A percentile compares a stretch with the other conserved stretches of the same genome.
phyloP scores from a whole-genome alignment of 306 rosid genomes.

The Begonia fuchsioides region DNA sequence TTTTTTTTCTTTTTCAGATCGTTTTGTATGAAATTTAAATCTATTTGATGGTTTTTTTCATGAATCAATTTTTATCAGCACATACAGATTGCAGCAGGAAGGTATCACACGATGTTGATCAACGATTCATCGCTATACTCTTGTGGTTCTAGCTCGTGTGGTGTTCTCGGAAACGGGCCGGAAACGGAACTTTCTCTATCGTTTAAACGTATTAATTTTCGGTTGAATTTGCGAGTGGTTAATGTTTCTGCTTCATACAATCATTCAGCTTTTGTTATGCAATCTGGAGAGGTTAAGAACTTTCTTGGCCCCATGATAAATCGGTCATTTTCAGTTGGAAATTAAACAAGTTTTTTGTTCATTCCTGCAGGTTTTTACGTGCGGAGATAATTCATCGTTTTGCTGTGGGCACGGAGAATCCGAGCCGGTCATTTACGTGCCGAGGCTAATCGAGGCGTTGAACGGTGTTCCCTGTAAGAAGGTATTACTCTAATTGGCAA shows the following conservation, averaged over 20 bases:
- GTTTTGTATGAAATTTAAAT: too few species aligned
- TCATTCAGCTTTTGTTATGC: conserved; percentile 73
- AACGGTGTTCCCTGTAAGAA: conserved; percentile 72
- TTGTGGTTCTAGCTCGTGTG: conserved; percentile 76
- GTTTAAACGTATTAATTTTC: conserved; percentile 50
- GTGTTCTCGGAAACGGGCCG: conserved; percentile 89
- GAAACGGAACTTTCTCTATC: conserved; percentile 63
- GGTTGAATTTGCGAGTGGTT: conserved; percentile 36
- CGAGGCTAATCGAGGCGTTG: conserved; percentile 77
- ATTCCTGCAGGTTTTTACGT: conserved; percentile 63
- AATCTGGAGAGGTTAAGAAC: conserved; percentile 70
- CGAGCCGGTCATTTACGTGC: conserved; percentile 58
- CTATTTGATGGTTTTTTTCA: too few species aligned
- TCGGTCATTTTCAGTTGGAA: too few species aligned
- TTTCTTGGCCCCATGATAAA: background rate
- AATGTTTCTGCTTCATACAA: conserved; percentile 80
- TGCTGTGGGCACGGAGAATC: conserved; percentile 87
- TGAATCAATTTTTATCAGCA: conserved; percentile 19
- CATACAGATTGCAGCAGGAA: conserved; percentile 86
- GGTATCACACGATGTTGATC: conserved; percentile 68
- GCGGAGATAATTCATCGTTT: conserved; percentile 81
- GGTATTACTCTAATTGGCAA: conserved; percentile 20
- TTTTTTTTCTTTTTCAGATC: too few species aligned
- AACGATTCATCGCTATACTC: conserved; percentile 66
- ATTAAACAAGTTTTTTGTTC: background rate